These are phyloP conservation scores for Artemisia princeps DNA, from an alignment of 140 eudicot genomes.

Conservation along the genomic window DNA sequence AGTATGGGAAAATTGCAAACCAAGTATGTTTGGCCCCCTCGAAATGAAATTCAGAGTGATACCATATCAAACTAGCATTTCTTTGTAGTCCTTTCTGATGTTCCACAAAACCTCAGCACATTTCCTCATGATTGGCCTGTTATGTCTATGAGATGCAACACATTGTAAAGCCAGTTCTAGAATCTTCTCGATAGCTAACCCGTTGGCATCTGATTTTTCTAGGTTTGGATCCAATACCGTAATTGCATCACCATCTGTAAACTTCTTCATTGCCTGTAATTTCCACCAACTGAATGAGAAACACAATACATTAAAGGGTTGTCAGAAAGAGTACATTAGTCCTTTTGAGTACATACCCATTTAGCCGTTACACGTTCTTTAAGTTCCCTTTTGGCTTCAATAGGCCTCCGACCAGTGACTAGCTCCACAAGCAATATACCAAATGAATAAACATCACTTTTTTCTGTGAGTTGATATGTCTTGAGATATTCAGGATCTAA, in stretches of 20 bases:
- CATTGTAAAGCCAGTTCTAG: conserved; percentile 67
- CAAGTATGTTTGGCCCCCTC: background rate
- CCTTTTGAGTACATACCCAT: conserved; percentile 55
- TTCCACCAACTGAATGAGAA: background rate
- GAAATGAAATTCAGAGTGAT: conserved; percentile 23
- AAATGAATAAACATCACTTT: conserved; percentile 90
- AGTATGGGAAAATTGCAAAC: background rate
- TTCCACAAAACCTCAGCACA: conserved; percentile 88
- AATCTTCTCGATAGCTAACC: conserved; percentile 57
- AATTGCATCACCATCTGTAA: conserved; percentile 50
- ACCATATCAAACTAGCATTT: conserved; percentile 26
- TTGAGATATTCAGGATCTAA: conserved; percentile 88
- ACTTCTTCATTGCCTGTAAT: conserved; percentile 73
- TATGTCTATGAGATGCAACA: conserved; percentile 55
- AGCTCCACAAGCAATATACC: conserved; percentile 86
- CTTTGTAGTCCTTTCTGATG: conserved; percentile 75
- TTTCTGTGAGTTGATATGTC: conserved; percentile 83
- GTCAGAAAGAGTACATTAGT: background rate
- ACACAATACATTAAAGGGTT: background rate
- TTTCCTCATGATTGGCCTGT: conserved; percentile 68
- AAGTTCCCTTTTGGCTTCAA: conserved; percentile 62
- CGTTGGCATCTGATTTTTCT: conserved; percentile 48
- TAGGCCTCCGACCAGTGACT: conserved; percentile 81
- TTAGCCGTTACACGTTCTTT: conserved; percentile 66
- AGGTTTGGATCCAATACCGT: conserved; percentile 57